These are phyloP conservation scores for Exserohilum turcica DNA, from an alignment of 2,329 filamentous ascomycete species.

Conservation along the genomic window DNA sequence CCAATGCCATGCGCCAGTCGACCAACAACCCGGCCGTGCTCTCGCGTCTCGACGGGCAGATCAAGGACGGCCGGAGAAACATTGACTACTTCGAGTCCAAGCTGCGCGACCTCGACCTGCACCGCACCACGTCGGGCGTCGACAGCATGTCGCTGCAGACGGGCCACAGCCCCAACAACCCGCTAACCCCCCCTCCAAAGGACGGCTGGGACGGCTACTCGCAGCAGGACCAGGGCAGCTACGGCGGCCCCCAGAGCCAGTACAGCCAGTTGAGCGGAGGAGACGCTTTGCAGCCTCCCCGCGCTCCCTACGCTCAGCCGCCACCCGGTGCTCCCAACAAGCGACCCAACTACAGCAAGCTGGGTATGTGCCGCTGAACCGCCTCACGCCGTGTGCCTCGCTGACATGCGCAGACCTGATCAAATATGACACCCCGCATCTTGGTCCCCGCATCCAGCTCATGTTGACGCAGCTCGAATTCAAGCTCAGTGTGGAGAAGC, in stretches of 20 bases:
- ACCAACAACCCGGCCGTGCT: constrained; percentile 92
- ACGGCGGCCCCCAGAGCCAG: constrained; percentile 57
- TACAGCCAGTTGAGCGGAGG: constrained; percentile 68
- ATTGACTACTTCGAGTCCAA: constrained; percentile 95
- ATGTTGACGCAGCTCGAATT: constrained; percentile 99
- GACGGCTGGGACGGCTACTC: constrained; percentile 61
- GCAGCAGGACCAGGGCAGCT: constrained; percentile 64
- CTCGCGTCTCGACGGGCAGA: constrained; percentile 88
- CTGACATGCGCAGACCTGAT: constrained; percentile 73
- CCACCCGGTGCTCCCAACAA: constrained; percentile 68
- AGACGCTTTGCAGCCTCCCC: constrained; percentile 77
- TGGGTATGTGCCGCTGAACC: constrained; percentile 67
- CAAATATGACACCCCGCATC: constrained; percentile 95
- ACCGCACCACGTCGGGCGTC: constrained; percentile 71
- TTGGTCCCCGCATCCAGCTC: constrained; percentile 96
- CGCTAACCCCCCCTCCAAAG: constrained; percentile 70
- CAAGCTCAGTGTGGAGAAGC: constrained; percentile 97
- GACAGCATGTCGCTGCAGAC: constrained; percentile 68
- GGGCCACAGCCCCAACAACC: constrained; percentile 48
- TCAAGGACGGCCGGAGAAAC: constrained; percentile 90
- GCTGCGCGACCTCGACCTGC: constrained; percentile 84
- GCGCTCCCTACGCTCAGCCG: constrained; percentile 77
- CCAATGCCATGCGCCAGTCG: constrained; percentile 92
- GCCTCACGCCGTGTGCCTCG: not conserved
- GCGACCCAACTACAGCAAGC: constrained; percentile 91